Evolutionary conservation across 768 basidiomycete genomes (phyloP), one percentile per base, ranked within the genome.

Genomic region (Mycena rebaudengoi): DNA sequence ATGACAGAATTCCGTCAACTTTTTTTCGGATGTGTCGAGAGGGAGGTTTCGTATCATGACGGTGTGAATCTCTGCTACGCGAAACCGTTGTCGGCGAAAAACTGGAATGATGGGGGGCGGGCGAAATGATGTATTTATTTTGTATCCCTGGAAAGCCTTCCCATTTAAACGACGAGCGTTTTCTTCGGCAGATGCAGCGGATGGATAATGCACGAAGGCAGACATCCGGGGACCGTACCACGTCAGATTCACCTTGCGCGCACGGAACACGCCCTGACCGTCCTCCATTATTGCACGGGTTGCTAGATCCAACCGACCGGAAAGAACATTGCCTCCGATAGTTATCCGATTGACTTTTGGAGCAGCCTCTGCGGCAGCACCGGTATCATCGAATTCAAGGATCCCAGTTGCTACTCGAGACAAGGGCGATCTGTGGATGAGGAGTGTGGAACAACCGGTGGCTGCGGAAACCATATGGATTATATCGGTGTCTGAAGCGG

Each of bases 1-100:
- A 4, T 32, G 23, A 35, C 58, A 60, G 35, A 79, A 79, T 83
- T 85, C 86, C 26, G 72, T 75, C 5, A 88, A 52, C 60, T 78
- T 81, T 56, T 85, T 70, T 59, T 74, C 73, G 63, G 21, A 80
- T 78, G 12, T 65, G 48, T 37, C 69, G 56, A 29, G 74, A 51
- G 26, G 75, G 60, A 53, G 75, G 30, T 63, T 63, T 14, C 54
- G 61, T n/a, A 60, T 20, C 58, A 60, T 60, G 18, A 60, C 58
- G 3, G 58, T 60, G 40, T 51, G 35, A 16, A 51, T 2, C 14
- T 51, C 49, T 18, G 29, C 13, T 18, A 10, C 13, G 12, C 43
- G 14, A 23, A 6, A 32, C 25, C 56, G 32, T 16, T n/a, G 35
- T n/a, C 7, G 5, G 23, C 4, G 13, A 16, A 11, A 13, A 18